A percentile compares a stretch with the other conserved stretches of the same genome.
These are phyloP conservation scores for Elsinoe arachidis DNA, from an alignment of 2,329 filamentous ascomycete genomes.

Conservation along the genomic window DNA sequence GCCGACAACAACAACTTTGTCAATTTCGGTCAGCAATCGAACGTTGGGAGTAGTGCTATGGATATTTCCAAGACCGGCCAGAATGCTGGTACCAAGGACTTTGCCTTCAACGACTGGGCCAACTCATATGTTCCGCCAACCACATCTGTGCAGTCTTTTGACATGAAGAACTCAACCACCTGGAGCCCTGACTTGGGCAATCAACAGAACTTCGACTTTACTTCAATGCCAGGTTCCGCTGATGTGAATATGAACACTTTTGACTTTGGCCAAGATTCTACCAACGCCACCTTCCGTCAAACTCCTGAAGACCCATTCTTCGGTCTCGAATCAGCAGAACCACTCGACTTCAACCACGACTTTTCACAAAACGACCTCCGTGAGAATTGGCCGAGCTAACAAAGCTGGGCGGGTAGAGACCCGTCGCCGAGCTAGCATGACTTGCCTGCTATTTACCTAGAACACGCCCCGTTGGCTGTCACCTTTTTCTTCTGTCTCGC, in stretches of 20 bases:
- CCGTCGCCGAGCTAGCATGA: slow-evolving; percentile 1
- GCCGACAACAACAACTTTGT: slow-evolving; percentile 13
- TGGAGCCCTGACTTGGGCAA: background rate
- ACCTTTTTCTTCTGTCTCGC: slow-evolving; percentile 3
- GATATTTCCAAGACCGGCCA: background rate
- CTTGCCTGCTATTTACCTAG: background rate
- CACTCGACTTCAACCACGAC: slow-evolving; percentile 24
- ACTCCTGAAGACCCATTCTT: slow-evolving; percentile 19
- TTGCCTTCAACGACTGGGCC: slow-evolving; percentile 13
- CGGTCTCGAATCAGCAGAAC: slow-evolving; percentile 25
- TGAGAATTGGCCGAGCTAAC: slow-evolving; percentile 17
- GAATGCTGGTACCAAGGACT: background rate
- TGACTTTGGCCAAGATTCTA: slow-evolving; percentile 18
- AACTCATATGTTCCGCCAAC: slow-evolving; percentile 4
- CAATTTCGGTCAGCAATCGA: slow-evolving; percentile 4
- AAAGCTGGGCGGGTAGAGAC: slow-evolving; percentile 11
- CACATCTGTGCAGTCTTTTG: background rate
- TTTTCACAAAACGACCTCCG: slow-evolving; percentile 22
- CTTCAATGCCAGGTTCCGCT: background rate
- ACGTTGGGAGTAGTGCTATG: background rate
- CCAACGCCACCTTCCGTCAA: slow-evolving; percentile 11
- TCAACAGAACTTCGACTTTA: slow-evolving; percentile 1
- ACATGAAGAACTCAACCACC: background rate
- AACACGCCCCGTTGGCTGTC: background rate
- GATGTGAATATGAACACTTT: background rate